These are phyloP conservation scores for Cladophialophora exuberans DNA, from an alignment of 2,329 filamentous ascomycete genomes.

Conservation along the genomic window DNA sequence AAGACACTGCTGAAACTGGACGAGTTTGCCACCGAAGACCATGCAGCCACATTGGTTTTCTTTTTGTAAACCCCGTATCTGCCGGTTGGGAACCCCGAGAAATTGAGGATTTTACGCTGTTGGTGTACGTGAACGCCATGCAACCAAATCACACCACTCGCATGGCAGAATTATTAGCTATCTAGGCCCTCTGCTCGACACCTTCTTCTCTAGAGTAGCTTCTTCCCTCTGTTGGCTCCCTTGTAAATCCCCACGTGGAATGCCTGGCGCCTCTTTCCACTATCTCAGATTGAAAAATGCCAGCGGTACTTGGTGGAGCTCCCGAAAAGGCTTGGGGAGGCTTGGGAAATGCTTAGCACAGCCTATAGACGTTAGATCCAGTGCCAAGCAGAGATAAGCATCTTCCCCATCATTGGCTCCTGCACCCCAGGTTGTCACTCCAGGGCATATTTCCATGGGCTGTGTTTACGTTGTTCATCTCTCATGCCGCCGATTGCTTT, in stretches of 20 bases:
- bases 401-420: constrained; percentile 24
- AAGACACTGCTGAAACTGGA: too few relatives aligned
- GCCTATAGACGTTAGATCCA: constrained; percentile 17
- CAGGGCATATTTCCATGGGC: neutral
- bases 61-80: too few relatives aligned
- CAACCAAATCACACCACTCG: neutral
- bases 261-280: neutral
- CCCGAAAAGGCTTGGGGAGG: neutral
- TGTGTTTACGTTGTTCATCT: constrained; percentile 3
- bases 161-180: neutral
- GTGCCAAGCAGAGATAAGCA: constrained; percentile 30
- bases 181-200: too few relatives aligned
- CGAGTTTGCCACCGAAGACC: too few relatives aligned
- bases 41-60: too few relatives aligned
- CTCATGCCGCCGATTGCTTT: constrained; percentile 16
- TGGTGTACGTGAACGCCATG: too few relatives aligned
- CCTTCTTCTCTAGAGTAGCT: too few relatives aligned
- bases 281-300: constrained; percentile 4
- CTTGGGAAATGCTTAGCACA: constrained; percentile 19
- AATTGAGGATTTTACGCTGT: too few relatives aligned
- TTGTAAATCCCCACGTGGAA: constrained; percentile 4
- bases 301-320: constrained; percentile 4
- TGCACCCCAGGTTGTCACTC: constrained; percentile 9
- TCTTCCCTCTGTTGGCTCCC: neutral
- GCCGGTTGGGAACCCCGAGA: too few relatives aligned